These are phyloP conservation scores for Curvularia verruculosa DNA, from an alignment of 2,329 filamentous ascomycete species.

Conservation along the genomic window DNA sequence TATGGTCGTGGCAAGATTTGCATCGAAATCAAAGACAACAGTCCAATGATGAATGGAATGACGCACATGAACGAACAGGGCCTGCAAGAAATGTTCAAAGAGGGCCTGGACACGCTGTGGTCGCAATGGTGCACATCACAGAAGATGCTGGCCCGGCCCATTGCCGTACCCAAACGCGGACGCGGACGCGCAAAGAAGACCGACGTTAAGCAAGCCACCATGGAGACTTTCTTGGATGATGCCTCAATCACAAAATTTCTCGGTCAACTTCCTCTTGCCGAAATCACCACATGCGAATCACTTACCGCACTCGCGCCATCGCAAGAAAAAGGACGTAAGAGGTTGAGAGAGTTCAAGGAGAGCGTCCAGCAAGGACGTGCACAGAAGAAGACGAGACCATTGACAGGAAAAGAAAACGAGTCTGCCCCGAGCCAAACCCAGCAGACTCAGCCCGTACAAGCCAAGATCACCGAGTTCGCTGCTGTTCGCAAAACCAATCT, in stretches of 20 bases:
- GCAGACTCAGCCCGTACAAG: slow-evolving; percentile 29
- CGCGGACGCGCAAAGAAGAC: slow-evolving; percentile 43
- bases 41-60: slow-evolving; percentile 34
- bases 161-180: slow-evolving; percentile 44
- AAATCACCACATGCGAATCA: slow-evolving; percentile 60
- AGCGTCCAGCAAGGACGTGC: slow-evolving; percentile 54
- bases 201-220: slow-evolving; percentile 53
- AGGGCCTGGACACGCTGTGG: slow-evolving; percentile 55
- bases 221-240: slow-evolving; percentile 52
- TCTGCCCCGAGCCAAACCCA: slow-evolving; percentile 13
- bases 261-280: slow-evolving; percentile 60
- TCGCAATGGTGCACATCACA: slow-evolving; percentile 45
- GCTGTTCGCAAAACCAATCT: slow-evolving; percentile 54
- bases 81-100: slow-evolving; percentile 59
- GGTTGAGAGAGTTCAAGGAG: slow-evolving; percentile 71
- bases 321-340: slow-evolving; percentile 69
- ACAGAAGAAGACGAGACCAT: slow-evolving; percentile 39
- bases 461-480: slow-evolving; percentile 48
- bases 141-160: slow-evolving; percentile 33
- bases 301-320: slow-evolving; percentile 62
- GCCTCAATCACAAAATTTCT: slow-evolving; percentile 57
- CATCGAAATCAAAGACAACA: slow-evolving; percentile 47
- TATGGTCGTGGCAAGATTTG: slow-evolving; percentile 53
- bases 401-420: slow-evolving; percentile 42
- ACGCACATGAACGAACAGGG: slow-evolving; percentile 53